Percentiles rank a stretch among this genome's conserved stretches.
Conservation (phyloP, 176 grass and related monocot genomes). For the Pharus latifolius region DNA sequence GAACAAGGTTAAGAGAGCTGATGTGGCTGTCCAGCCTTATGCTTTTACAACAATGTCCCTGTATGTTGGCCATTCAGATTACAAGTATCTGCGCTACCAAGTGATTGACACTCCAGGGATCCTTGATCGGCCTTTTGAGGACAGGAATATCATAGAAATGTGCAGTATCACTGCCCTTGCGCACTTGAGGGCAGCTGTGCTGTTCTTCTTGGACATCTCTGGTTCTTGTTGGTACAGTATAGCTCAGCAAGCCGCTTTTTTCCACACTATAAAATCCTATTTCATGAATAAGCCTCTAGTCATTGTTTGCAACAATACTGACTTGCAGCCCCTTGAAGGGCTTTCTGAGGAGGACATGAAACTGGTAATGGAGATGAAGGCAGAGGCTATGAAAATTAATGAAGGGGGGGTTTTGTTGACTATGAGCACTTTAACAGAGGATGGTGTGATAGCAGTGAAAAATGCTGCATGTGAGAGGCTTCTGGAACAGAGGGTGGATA, state of each 20-base stretch:
- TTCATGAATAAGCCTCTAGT: slow-evolving; percentile 39
- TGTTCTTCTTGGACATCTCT: slow-evolving; percentile 42
- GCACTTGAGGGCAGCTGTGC: slow-evolving; percentile 32
- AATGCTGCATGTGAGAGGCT: slow-evolving; percentile 47
- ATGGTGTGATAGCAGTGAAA: slow-evolving; percentile 42
- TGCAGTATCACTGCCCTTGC: slow-evolving; percentile 44
- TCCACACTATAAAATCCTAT: slow-evolving; percentile 31
- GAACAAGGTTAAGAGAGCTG: slow-evolving; percentile 43
- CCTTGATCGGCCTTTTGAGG: slow-evolving; percentile 41
- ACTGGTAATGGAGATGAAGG: slow-evolving; percentile 43
- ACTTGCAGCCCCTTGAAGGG: slow-evolving; percentile 35
- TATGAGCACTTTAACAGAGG: slow-evolving; percentile 51
- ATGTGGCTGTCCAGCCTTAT: slow-evolving; percentile 51
- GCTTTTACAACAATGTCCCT: slow-evolving; percentile 44
- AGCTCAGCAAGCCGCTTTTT: slow-evolving; percentile 37
- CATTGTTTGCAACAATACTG: slow-evolving; percentile 48
- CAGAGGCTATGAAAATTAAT: slow-evolving; percentile 31
- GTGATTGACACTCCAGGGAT: slow-evolving; percentile 53
- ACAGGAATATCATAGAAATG: slow-evolving; percentile 57
- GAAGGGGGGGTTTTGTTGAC: slow-evolving; percentile 22
- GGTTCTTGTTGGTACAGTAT: slow-evolving; percentile 49
- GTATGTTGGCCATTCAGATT: slow-evolving; percentile 45
- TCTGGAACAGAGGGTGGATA: slow-evolving; percentile 38
- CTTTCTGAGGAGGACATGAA: slow-evolving; percentile 35
- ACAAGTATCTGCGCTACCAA: slow-evolving; percentile 47